A percentile compares a stretch with the other conserved stretches of the same genome.
phyloP scores from a whole-genome alignment of 2,329 filamentous ascomycete species.

The Exophiala sideris region DNA sequence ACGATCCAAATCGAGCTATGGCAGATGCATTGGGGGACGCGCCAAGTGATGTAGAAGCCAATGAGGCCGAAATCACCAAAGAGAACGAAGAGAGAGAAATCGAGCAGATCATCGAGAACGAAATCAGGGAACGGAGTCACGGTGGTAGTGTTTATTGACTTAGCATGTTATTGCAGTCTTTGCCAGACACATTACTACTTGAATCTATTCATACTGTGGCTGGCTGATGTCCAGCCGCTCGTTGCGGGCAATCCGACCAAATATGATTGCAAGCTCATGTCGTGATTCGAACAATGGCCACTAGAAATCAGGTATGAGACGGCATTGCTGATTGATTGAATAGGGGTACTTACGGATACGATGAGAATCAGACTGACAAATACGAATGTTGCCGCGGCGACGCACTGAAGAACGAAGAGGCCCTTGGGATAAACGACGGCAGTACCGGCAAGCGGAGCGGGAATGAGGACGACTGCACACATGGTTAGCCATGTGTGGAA shows the following conservation, averaged over 20 bases:
- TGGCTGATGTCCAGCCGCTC: slow-evolving; percentile 8
- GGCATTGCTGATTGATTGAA: background rate
- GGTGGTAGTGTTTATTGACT: slow-evolving; percentile 18
- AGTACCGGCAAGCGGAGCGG: slow-evolving; percentile 11
- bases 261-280: slow-evolving; percentile 4
- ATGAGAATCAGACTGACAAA: slow-evolving; percentile 7
- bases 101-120: slow-evolving; percentile 27
- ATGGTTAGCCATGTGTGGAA: background rate
- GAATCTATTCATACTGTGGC: slow-evolving; percentile 1
- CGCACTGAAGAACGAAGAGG: slow-evolving; percentile 14
- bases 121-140: slow-evolving; percentile 22
- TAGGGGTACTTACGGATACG: slow-evolving; percentile 1
- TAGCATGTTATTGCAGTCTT: too few relatives aligned
- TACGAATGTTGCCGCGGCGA: slow-evolving; percentile 9
- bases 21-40: slow-evolving; percentile 28
- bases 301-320: slow-evolving; percentile 1
- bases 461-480: slow-evolving; percentile 11
- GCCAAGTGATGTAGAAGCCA: slow-evolving; percentile 28
- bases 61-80: slow-evolving; percentile 27
- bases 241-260: slow-evolving; percentile 6
- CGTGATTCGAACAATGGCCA: slow-evolving; percentile 11
- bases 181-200: too few relatives aligned
- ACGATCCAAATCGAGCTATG: slow-evolving; percentile 23
- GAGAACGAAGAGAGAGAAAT: slow-evolving; percentile 25
- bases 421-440: slow-evolving; percentile 7